Conservation (phyloP, 179 eudicot species). For the Beta lomatogona region DNA sequence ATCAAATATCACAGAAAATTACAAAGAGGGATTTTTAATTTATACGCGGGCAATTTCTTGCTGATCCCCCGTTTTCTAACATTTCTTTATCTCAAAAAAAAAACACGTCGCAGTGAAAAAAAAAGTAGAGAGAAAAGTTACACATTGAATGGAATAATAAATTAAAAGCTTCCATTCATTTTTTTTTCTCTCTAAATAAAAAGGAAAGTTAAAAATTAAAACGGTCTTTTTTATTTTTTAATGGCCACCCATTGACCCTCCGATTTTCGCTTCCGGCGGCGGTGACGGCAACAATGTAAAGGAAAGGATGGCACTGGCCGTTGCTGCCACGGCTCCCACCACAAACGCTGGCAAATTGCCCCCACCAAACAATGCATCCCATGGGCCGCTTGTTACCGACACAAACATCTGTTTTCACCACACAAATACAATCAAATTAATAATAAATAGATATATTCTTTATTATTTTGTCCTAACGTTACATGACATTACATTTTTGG, state of each 20-base stretch:
- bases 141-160: slow-evolving; percentile 9
- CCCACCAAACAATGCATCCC: slow-evolving; percentile 80
- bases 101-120: slow-evolving; percentile 15
- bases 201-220: background rate
- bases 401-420: slow-evolving; percentile 64
- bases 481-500: background rate
- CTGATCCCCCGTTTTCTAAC: slow-evolving; percentile 16
- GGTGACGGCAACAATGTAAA: slow-evolving; percentile 77
- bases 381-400: slow-evolving; percentile 73
- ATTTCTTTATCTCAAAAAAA: slow-evolving; percentile 12
- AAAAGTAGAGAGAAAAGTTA: background rate
- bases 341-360: slow-evolving; percentile 85
- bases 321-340: slow-evolving; percentile 67
- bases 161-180: slow-evolving; percentile 20
- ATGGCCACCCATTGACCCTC: slow-evolving; percentile 35
- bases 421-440: background rate
- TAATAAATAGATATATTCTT: background rate
- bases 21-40: slow-evolving; percentile 37
- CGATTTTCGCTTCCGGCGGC: slow-evolving; percentile 43
- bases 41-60: slow-evolving; percentile 34
- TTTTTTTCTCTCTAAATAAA: slow-evolving; percentile 1
- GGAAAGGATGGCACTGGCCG: slow-evolving; percentile 59
- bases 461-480: background rate
- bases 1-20: slow-evolving; percentile 30
- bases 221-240: background rate